Base-by-base conservation (phyloP, 192 early-diverging fungal species). In the Rhizoclosmatium sp. region DNA sequence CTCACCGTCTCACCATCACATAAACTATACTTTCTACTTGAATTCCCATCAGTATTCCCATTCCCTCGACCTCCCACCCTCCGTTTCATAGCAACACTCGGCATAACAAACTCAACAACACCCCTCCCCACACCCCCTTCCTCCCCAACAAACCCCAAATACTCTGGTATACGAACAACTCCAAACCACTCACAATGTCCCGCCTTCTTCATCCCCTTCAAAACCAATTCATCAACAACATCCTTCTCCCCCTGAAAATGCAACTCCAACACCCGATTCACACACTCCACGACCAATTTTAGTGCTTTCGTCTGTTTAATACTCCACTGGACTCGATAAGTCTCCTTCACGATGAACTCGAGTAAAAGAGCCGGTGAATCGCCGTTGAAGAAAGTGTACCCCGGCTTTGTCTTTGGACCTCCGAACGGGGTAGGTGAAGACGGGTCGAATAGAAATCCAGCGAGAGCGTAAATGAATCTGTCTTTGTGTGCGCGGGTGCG, bases 171-270 rank as follows among this genome's bases (percentile, higher is more conserved):
- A 21, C 21, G 5, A 0, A 9, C 19, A 9, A 40, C 60, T 0
- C 14, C 60, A 62, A 7, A 7, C 60, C 60, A 71, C 45, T 56
- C 54, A 21, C 9, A 16, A 58, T 58, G 70, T 31, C 70, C 70
- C 2, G 70, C 47, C 70, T 58, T 71, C 16, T 31, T 21, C 70
- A 71, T 71, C 56, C 70, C 70, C n/a, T 47, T 21, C 47, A 71
- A 16, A 10, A 71, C n/a, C 1, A 71, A 47, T 14, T 71, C 70
- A 58, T 71, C 70, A 2, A 71, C 7, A 9, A 58, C n/a, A 44
- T 71, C 70, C 56, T 71, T 71, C 47, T 19, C 60, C 7, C 39
- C 21, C 14, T 31, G 9, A 14, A 10, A 47, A 4, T 68, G 42
- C 40, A 68, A 9, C 47, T 68, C 47, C 40, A 68, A n/a, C 21